These are phyloP conservation scores for Gynochthodes officinalis DNA, from an alignment of 257 asterid species.

Conservation along the genomic window DNA sequence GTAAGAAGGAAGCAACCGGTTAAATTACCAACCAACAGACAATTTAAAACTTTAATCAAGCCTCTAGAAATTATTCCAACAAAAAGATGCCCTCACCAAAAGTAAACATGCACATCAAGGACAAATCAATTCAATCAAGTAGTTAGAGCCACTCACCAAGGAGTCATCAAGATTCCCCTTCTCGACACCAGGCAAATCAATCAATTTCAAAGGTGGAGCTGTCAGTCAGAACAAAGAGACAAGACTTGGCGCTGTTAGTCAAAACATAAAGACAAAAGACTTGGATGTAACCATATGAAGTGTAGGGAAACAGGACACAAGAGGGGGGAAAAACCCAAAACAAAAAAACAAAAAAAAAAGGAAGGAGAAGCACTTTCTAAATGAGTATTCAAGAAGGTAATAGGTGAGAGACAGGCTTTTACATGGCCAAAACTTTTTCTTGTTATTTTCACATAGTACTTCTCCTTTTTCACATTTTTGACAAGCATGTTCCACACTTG, in stretches of 20 bases:
- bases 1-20: conserved; percentile 14
- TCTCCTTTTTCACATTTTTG: neutral
- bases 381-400: no score
- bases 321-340: no score
- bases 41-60: conserved; percentile 4
- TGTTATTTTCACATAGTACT: neutral
- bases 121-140: conserved; percentile 3
- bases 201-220: conserved; percentile 92
- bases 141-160: conserved; percentile 55
- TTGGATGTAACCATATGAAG: neutral
- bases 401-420: neutral
- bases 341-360: no score
- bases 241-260: conserved; percentile 42
- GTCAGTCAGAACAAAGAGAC: conserved; percentile 26
- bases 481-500: neutral
- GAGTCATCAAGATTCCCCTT: conserved; percentile 89
- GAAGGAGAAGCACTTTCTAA: neutral
- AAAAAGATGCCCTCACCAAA: neutral
- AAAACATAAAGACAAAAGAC: conserved; percentile 17
- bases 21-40: neutral
- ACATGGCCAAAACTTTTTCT: neutral
- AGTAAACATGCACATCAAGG: neutral
- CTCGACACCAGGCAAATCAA: conserved; percentile 97
- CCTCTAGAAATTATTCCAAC: neutral
- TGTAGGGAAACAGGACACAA: neutral